Evolutionary conservation across 176 grass and related monocot species (phyloP).

Genomic region (Carex scoparia): DNA sequence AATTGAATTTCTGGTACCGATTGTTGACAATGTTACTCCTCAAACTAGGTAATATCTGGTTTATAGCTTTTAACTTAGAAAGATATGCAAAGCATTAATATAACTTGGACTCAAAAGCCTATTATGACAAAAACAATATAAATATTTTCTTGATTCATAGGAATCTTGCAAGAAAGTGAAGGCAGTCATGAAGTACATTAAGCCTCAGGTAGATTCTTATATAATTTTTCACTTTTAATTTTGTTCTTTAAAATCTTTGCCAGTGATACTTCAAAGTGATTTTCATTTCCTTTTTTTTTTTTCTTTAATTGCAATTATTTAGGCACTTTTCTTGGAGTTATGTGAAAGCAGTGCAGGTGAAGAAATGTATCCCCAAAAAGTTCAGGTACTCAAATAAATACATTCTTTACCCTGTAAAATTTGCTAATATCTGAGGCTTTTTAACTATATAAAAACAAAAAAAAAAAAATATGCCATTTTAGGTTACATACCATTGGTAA

Average conservation of each 20-base stretch:
- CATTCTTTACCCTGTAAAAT: not conserved
- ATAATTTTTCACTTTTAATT: not conserved
- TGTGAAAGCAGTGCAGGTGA: not conserved
- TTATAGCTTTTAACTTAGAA: not conserved
- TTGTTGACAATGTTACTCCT: not conserved
- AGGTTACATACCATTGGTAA: not conserved
- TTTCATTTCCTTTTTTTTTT: not conserved
- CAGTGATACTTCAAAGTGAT: not conserved
- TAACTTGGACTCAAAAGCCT: not conserved
- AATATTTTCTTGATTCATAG: not conserved
- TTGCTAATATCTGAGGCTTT: not conserved
- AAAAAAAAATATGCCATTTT: not conserved
- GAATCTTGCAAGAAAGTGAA: constrained; percentile 2
- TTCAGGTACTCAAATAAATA: not conserved
- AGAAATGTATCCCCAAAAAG: not conserved
- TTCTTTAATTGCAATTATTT: not conserved
- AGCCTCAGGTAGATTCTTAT: not conserved
- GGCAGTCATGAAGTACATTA: not conserved
- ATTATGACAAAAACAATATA: not conserved
- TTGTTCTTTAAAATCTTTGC: not conserved
- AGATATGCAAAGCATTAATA: not conserved
- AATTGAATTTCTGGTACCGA: too few species aligned
- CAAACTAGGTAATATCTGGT: not conserved
- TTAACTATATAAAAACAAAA: not conserved
- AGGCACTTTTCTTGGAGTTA: not conserved